Percentiles rank a stretch among this genome's conserved stretches.
These are phyloP conservation scores for Talaromyces nanjingensis DNA, from an alignment of 495 filamentous ascomycete species.

Conservation along the genomic window DNA sequence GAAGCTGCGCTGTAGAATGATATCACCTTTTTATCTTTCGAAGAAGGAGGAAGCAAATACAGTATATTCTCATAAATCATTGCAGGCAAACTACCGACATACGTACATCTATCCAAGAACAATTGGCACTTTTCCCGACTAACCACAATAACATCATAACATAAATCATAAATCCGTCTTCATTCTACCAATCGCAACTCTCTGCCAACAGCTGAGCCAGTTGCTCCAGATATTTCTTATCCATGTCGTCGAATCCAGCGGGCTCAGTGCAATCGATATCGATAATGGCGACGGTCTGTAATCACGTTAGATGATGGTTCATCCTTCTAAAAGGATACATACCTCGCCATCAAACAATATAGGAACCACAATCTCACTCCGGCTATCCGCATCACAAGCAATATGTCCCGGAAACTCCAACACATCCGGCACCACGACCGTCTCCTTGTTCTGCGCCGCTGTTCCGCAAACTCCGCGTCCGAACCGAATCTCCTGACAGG, in stretches of 20 bases:
- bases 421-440: slow-evolving; percentile 71
- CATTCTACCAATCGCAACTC: slow-evolving; percentile 64
- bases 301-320: too few relatives aligned
- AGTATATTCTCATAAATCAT: neutral
- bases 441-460: slow-evolving; percentile 56
- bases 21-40: neutral
- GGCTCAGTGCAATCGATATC: slow-evolving; percentile 74
- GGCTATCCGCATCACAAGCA: slow-evolving; percentile 75
- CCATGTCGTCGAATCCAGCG: slow-evolving; percentile 69
- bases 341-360: slow-evolving; percentile 55
- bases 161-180: neutral
- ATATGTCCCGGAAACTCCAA: slow-evolving; percentile 79
- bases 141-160: neutral
- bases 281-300: slow-evolving; percentile 74
- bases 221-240: slow-evolving; percentile 60
- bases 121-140: neutral
- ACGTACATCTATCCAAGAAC: neutral
- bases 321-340: slow-evolving; percentile 14
- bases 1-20: neutral
- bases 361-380: slow-evolving; percentile 89
- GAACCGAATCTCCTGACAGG: slow-evolving; percentile 79
- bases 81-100: neutral
- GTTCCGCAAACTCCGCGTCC: slow-evolving; percentile 78
- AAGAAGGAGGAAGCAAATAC: neutral
- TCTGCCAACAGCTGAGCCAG: slow-evolving; percentile 58